Base-by-base conservation (phyloP, 495 filamentous ascomycete species). In the Penicillium lagena region DNA sequence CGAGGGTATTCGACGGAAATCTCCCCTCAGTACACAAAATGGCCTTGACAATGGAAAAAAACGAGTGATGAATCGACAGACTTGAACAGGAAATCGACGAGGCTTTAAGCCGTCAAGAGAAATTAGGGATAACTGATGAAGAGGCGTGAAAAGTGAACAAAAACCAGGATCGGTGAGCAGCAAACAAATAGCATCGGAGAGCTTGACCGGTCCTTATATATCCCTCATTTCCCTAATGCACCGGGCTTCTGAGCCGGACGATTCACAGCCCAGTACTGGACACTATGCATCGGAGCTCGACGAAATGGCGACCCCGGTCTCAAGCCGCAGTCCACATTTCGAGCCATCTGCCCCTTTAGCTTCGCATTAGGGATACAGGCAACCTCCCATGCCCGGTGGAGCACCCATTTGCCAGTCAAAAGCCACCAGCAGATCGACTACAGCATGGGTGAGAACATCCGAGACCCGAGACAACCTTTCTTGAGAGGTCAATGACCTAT, bases 181-280 rank as follows among this genome's bases (percentile, higher is more conserved):
- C 44, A 55, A 43, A 50, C 14, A 39, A 43, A 14, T 12, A 47
- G 32, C 27, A 45, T 42, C 48, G 40, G 59, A 43, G 63, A 64
- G 54, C 52, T 51, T 56, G 52, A 37, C 32, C 39, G 29, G 52
- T 55, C 45, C 61, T 67, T 71, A 71, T 71, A 71, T 66, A 71
- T 60, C 67, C 65, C 67, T 67, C 59, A 55, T 47, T 37, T 38
- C 43, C 39, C 13, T 13, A 12, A 29, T 22, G 34, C 40, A 41
- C 29, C 31, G 43, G 34, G 35, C 32, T 39, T 31, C 30, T 35
- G 40, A 42, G 7, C 12, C 34, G 51, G 45, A 45, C 52, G 36
- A 43, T 43, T 39, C 32, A 8, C 12, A 3, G 17, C 11, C 39
- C 4, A 22, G 13, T 31, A 8, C 17, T 8, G 39, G 10, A 12